phyloP scores from a whole-genome alignment of 495 filamentous ascomycete genomes.

The Tuber calosporum region DNA sequence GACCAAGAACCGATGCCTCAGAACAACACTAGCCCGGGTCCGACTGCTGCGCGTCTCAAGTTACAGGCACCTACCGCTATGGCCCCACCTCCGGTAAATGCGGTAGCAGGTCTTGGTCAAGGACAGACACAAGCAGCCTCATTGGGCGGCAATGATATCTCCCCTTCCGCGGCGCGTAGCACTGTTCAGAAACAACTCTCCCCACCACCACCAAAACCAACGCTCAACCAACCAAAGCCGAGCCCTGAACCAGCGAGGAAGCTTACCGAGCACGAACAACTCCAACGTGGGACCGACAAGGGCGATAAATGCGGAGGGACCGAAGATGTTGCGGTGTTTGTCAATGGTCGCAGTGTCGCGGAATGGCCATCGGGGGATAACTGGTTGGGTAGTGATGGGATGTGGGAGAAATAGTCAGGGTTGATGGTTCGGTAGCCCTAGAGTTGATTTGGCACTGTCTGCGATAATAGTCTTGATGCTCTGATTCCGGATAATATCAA shows the following conservation, averaged over 20 bases:
- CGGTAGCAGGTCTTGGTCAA: conserved; percentile 19
- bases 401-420: conserved; percentile 30
- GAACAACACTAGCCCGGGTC: conserved; percentile 43
- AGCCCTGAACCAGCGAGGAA: conserved; percentile 11
- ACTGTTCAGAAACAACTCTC: conserved; percentile 25
- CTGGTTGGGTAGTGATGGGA: conserved; percentile 32
- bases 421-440: not conserved
- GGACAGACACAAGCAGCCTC: conserved; percentile 38
- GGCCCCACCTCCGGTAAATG: conserved; percentile 46
- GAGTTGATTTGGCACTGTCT: not conserved
- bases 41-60: conserved; percentile 46
- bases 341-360: conserved; percentile 47
- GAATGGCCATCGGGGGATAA: conserved; percentile 35
- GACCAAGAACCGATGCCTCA: conserved; percentile 42
- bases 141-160: conserved; percentile 11
- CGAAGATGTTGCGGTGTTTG: conserved; percentile 48
- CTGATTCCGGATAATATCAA: not conserved
- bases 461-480: not conserved
- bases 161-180: conserved; percentile 41
- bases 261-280: conserved; percentile 29
- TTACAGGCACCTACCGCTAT: conserved; percentile 46
- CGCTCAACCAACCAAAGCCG: conserved; percentile 13
- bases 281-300: conserved; percentile 31
- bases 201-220: conserved; percentile 5
- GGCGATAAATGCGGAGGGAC: conserved; percentile 43